phyloP scores from a whole-genome alignment of 1,284 basidiomycete species.

The Trametes sp. region DNA sequence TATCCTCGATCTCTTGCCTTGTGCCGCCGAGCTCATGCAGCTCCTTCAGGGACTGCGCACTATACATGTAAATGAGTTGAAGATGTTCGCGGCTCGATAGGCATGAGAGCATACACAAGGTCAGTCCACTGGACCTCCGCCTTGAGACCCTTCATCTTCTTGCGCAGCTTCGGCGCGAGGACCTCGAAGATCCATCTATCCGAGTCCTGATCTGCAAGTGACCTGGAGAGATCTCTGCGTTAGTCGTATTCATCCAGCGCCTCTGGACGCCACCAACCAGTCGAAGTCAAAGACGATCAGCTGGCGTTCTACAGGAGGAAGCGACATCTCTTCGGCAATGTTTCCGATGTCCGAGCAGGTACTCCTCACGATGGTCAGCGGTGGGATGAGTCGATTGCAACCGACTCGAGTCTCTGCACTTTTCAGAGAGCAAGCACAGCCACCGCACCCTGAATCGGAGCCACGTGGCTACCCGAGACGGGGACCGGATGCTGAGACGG shows the following conservation, averaged over 20 bases:
- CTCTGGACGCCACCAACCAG: constrained; percentile 64
- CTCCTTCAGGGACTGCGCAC: constrained; percentile 78
- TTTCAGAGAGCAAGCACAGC: constrained; percentile 1
- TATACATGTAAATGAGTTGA: constrained; percentile 40
- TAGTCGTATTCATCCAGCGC: background rate
- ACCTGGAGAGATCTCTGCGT: constrained; percentile 58
- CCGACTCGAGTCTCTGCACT: background rate
- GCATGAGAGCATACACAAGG: constrained; percentile 75
- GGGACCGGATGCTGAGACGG: background rate
- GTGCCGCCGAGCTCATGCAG: constrained; percentile 74
- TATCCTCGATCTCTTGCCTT: constrained; percentile 77
- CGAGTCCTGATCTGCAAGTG: constrained; percentile 94
- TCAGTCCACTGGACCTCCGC: constrained; percentile 90
- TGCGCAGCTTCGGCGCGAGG: constrained; percentile 83
- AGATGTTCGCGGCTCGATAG: background rate
- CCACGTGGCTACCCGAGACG: background rate
- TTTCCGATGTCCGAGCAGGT: background rate
- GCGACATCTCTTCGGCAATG: constrained; percentile 35
- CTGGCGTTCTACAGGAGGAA: constrained; percentile 63
- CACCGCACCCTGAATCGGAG: background rate
- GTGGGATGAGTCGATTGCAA: background rate
- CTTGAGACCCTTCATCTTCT: constrained; percentile 82
- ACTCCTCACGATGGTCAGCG: background rate
- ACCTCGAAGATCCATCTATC: constrained; percentile 98
- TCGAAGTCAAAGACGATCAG: constrained; percentile 98